Evolutionary conservation across 345 rosid genomes (phyloP).

Genomic region (Noccaea bulbosa): DNA sequence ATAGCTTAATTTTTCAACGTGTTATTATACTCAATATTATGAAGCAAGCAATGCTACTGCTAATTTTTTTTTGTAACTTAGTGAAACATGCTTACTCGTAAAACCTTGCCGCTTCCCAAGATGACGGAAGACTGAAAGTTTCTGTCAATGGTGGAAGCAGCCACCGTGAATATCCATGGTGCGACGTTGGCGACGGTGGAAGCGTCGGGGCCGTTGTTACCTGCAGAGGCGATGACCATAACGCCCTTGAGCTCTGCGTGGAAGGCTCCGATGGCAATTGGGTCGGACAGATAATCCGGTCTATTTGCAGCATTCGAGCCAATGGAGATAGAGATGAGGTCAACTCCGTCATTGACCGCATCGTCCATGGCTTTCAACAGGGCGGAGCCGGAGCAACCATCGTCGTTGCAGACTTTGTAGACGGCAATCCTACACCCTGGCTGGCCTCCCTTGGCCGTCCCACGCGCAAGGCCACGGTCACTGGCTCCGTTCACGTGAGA

Average conservation of each 20-base stretch:
- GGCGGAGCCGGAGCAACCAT: slow-evolving; percentile 36
- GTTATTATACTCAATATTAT: no score
- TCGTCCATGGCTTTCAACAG: slow-evolving; percentile 53
- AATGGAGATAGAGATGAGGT: slow-evolving; percentile 53
- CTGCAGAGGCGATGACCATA: slow-evolving; percentile 39
- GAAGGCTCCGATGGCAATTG: slow-evolving; percentile 50
- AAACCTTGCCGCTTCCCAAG: slow-evolving; percentile 38
- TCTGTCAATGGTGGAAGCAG: slow-evolving; percentile 53
- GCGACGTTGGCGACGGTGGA: slow-evolving; percentile 47
- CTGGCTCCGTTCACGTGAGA: slow-evolving; percentile 47
- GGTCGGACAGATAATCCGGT: slow-evolving; percentile 41
- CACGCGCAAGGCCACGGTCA: slow-evolving; percentile 49
- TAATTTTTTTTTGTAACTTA: slow-evolving; percentile 34
- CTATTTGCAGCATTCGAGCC: slow-evolving; percentile 30
- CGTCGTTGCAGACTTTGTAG: slow-evolving; percentile 53
- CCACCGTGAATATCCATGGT: slow-evolving; percentile 57
- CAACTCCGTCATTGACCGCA: slow-evolving; percentile 56
- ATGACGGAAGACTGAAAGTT: slow-evolving; percentile 43
- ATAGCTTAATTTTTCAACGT: no score
- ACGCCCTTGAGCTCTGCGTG: slow-evolving; percentile 51
- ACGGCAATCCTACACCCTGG: slow-evolving; percentile 51
- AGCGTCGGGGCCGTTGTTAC: slow-evolving; percentile 42
- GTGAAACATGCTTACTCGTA: slow-evolving; percentile 29
- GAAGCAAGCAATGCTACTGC: not conserved
- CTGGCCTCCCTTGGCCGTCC: slow-evolving; percentile 46